Conservation (phyloP, 2,329 filamentous ascomycete genomes). For the Colletotrichum liriopes region DNA sequence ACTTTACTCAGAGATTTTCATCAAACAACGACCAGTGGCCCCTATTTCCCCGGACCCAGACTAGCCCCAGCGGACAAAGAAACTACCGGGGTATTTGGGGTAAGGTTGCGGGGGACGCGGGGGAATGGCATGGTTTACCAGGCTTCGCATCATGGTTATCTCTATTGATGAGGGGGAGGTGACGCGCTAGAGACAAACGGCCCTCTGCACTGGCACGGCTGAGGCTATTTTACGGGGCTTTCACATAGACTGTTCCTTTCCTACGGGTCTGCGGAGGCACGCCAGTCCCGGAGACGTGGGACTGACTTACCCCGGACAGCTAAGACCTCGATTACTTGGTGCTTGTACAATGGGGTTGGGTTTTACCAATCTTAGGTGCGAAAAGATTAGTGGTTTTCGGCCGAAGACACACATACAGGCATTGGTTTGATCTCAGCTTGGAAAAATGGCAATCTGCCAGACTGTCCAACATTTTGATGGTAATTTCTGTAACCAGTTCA, state of each 20-base stretch:
- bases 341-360: conserved; percentile 4
- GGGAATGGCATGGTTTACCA: conserved; percentile 1
- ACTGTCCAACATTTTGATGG: not conserved
- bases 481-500: not conserved
- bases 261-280: conserved; percentile 10
- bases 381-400: not conserved
- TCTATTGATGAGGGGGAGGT: conserved; percentile 4
- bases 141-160: not conserved
- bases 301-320: conserved; percentile 37
- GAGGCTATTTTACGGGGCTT: conserved; percentile 19
- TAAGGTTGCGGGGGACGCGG: conserved; percentile 29
- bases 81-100: conserved; percentile 29
- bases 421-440: not conserved
- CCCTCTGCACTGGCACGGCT: conserved; percentile 11
- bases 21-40: conserved; percentile 8
- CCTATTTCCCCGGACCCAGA: conserved; percentile 5
- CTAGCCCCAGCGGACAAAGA: conserved; percentile 28
- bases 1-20: not conserved
- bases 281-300: conserved; percentile 14
- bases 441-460: not conserved
- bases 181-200: conserved; percentile 3
- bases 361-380: conserved; percentile 17
- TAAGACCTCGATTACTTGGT: not conserved
- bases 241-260: not conserved
- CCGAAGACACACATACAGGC: not conserved